A percentile compares a stretch with the other conserved stretches of the same genome.
phyloP scores from a whole-genome alignment of 1,139 yeast species.

The Ogataea hybrid region DNA sequence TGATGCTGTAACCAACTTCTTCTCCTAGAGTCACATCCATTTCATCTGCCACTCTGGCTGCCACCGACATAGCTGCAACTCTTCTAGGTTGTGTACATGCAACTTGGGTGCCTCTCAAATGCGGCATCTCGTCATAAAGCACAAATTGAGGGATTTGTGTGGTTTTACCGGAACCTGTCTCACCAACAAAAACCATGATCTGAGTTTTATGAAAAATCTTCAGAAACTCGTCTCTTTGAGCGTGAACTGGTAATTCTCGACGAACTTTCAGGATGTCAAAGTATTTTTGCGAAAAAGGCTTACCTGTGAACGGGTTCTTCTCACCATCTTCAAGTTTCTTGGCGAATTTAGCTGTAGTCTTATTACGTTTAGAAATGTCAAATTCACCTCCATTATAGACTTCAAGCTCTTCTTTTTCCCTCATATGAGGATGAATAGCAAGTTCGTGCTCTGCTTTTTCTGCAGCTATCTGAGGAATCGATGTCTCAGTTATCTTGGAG shows the following conservation, averaged over 20 bases:
- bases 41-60: slow-evolving; percentile 66
- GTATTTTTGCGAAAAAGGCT: slow-evolving; percentile 58
- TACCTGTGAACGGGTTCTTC: slow-evolving; percentile 78
- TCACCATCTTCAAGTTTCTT: slow-evolving; percentile 59
- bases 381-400: slow-evolving; percentile 58
- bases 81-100: slow-evolving; percentile 78
- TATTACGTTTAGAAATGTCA: slow-evolving; percentile 51
- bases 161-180: slow-evolving; percentile 68
- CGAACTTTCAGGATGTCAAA: slow-evolving; percentile 74
- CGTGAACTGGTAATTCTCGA: slow-evolving; percentile 89
- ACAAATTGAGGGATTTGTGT: slow-evolving; percentile 67
- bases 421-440: slow-evolving; percentile 38
- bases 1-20: slow-evolving; percentile 72
- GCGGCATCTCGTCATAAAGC: slow-evolving; percentile 59
- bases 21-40: slow-evolving; percentile 56
- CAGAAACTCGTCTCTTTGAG: slow-evolving; percentile 87
- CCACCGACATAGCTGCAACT: slow-evolving; percentile 71
- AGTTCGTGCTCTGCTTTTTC: slow-evolving; percentile 53
- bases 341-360: slow-evolving; percentile 77
- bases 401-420: slow-evolving; percentile 24
- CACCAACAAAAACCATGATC: slow-evolving; percentile 96
- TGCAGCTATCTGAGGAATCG: slow-evolving; percentile 54
- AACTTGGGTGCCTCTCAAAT: slow-evolving; percentile 52
- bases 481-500: slow-evolving; percentile 40
- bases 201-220: slow-evolving; percentile 81